Base-by-base conservation (phyloP, 2,329 filamentous ascomycete genomes). In the Thermoascus crustaceus region DNA sequence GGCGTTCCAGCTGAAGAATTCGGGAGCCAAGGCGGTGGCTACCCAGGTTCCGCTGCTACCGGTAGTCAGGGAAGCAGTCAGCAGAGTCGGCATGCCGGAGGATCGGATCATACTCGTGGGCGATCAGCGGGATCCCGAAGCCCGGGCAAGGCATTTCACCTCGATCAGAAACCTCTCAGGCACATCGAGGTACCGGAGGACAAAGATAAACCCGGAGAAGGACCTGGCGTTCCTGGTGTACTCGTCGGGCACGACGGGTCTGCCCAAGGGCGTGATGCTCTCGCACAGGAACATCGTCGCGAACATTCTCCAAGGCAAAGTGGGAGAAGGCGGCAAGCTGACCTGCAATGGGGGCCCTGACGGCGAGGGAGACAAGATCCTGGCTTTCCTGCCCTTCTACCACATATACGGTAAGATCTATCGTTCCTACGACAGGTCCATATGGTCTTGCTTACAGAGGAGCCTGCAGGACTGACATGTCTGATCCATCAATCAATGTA, bases 241-340 rank as follows among this genome's bases (percentile, higher is more conserved):
- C 59, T 86, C 80, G 32, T 88, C 82, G 5, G 89, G 89, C 5
- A 96, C 89, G 0, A 95, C 89, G 0, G 89, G 89, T 2, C 66
- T 87, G 33, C 88, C 89, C 0, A 96, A 96, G 61, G 89, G 88
- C 10, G 89, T 95, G 9, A 83, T 85, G 75, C 69, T 95, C 20
- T 82, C 78, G 5, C 89, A 96, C 60, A 60, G 66, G 45, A 95
- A 95, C 56, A 79, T 94, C 40, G 75, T 93, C 7, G 67, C 85
- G 40, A 94, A 94, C 57, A 55, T 78, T 5, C 47, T 74, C 19
- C 80, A 84, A 60, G 53, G 71, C 18, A 56, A 58, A 1, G 52
- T 61, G 17, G 63, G 71, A 4, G 80, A 86, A 38, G 66, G 62
- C 1, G 66, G 63, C 0, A 68, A 76, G 27, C 57, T 84, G 36